These are phyloP conservation scores for Cyclanthera cordifolia DNA, from an alignment of 306 rosid genomes.

Conservation along the genomic window DNA sequence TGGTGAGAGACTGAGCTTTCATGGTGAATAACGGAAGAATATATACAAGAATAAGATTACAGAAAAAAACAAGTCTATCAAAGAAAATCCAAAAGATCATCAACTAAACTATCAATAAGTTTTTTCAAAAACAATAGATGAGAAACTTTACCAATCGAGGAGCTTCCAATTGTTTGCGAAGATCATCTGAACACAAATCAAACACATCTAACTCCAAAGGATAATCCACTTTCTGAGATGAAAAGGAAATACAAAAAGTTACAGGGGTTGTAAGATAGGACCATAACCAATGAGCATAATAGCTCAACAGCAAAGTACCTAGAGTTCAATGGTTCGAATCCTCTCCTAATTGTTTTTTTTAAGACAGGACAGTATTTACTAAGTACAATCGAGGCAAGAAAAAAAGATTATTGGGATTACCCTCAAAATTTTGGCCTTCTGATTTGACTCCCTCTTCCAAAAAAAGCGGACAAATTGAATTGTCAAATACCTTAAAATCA, in stretches of 20 bases:
- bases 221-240: slow-evolving; percentile 88
- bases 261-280: no score
- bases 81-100: neutral
- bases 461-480: slow-evolving; percentile 95
- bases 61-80: neutral
- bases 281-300: no score
- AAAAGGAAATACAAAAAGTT: slow-evolving; percentile 14
- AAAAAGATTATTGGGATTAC: slow-evolving; percentile 28
- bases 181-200: slow-evolving; percentile 93
- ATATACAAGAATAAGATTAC: neutral
- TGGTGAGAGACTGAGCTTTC: neutral
- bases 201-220: slow-evolving; percentile 86
- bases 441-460: slow-evolving; percentile 99
- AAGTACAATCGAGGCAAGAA: neutral
- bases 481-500: slow-evolving; percentile 62
- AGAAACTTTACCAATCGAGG: slow-evolving; percentile 62
- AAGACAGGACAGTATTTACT: neutral
- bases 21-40: neutral
- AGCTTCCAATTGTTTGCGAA: slow-evolving; percentile 56
- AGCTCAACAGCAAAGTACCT: no score
- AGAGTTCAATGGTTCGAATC: no score
- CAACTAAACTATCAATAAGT: neutral
- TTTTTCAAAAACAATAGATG: neutral
- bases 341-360: no score
- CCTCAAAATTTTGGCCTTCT: slow-evolving; percentile 96